Evolutionary conservation across 495 filamentous ascomycete genomes (phyloP).

Genomic region (Saxophila tyrrhenica): DNA sequence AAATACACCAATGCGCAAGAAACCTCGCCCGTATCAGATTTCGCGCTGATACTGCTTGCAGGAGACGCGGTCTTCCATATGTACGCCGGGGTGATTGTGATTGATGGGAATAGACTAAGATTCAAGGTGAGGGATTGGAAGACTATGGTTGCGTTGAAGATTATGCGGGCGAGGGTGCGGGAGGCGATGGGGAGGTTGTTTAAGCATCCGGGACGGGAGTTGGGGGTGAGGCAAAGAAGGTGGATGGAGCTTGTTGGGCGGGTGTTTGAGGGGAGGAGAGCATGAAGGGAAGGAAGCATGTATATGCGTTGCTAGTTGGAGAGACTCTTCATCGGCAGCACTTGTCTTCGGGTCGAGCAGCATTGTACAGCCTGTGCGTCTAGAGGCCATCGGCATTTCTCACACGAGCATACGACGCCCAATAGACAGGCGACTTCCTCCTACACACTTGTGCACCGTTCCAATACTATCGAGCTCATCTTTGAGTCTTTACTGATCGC

Average conservation of each 20-base stretch:
- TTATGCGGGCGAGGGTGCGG: slow-evolving; percentile 52
- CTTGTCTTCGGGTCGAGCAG: too few species aligned
- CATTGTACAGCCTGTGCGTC: too few species aligned
- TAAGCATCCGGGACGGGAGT: slow-evolving; percentile 54
- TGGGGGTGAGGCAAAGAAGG: slow-evolving; percentile 55
- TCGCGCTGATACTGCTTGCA: slow-evolving; percentile 71
- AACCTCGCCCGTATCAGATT: slow-evolving; percentile 67
- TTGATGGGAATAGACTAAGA: slow-evolving; percentile 79
- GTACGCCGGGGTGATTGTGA: slow-evolving; percentile 71
- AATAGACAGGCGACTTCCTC: background rate
- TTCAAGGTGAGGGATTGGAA: slow-evolving; percentile 86
- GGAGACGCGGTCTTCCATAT: slow-evolving; percentile 81
- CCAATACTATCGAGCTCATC: too few species aligned
- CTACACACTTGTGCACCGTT: background rate
- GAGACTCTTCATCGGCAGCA: too few species aligned
- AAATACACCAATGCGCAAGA: slow-evolving; percentile 81
- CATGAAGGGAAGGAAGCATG: background rate
- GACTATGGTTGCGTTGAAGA: slow-evolving; percentile 73
- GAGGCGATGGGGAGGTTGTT: slow-evolving; percentile 62
- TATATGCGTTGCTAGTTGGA: background rate
- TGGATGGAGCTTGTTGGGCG: slow-evolving; percentile 60
- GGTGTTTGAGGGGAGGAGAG: slow-evolving; percentile 10
- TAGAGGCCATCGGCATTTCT: too few species aligned
- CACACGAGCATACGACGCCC: too few species aligned
- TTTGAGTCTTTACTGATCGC: background rate